Evolutionary conservation across 805 yeast genomes (phyloP).

Genomic region (Yamadazyma philogaea): DNA sequence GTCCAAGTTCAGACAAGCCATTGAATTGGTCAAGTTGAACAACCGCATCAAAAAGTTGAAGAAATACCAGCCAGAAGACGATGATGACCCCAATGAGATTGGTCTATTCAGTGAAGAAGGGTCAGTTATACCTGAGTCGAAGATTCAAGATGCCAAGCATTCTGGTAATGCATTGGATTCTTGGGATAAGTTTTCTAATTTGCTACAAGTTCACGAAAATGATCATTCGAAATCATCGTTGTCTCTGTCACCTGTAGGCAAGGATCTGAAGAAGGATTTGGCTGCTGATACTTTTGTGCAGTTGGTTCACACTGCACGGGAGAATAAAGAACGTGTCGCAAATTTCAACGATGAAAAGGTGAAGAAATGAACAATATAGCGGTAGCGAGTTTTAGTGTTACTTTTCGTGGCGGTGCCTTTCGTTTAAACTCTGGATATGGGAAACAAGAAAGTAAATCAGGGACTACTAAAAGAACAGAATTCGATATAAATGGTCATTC

Average conservation of each 20-base stretch:
- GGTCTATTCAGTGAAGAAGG: slow-evolving; percentile 39
- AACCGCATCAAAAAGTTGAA: slow-evolving; percentile 74
- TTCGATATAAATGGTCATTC: too few relatives aligned
- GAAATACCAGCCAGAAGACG: slow-evolving; percentile 55
- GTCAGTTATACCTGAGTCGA: slow-evolving; percentile 10
- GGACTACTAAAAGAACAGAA: too few relatives aligned
- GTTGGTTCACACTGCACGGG: slow-evolving; percentile 64
- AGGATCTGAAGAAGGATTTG: slow-evolving; percentile 32
- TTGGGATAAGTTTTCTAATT: slow-evolving; percentile 29
- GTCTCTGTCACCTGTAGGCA: slow-evolving; percentile 6
- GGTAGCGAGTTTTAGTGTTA: too few relatives aligned
- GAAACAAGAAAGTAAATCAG: too few relatives aligned
- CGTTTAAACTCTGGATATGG: too few relatives aligned
- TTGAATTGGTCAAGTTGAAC: slow-evolving; percentile 77
- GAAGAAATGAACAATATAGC: too few relatives aligned
- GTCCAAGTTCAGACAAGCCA: slow-evolving; percentile 78
- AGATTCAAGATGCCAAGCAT: background rate
- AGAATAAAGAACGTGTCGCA: slow-evolving; percentile 50
- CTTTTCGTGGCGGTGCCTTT: too few relatives aligned
- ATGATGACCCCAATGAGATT: slow-evolving; percentile 50
- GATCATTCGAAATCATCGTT: slow-evolving; percentile 23
- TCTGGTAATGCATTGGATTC: slow-evolving; percentile 16
- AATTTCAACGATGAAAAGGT: background rate
- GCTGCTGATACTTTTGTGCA: slow-evolving; percentile 62
- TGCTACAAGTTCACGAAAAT: slow-evolving; percentile 18